Percentiles rank a stretch among this genome's conserved stretches.
Evolutionary conservation across 371 early-diverging fungal species (phyloP).

Genomic region (Lichtheimia ramosa): DNA sequence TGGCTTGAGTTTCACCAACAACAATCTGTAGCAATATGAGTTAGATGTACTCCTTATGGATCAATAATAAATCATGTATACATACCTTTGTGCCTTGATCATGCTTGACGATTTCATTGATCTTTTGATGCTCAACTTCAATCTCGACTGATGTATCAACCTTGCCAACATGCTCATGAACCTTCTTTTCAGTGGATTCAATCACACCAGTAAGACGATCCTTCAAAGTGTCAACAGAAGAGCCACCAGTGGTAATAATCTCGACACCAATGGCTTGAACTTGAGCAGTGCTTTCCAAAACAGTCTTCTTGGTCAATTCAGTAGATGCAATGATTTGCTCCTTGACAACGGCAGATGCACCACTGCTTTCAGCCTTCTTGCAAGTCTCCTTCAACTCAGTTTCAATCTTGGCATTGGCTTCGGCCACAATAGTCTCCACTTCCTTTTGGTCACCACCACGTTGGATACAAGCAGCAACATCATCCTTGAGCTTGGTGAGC

Average conservation of each 20-base stretch:
- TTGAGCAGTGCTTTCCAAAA: conserved; percentile 9
- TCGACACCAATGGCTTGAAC: conserved; percentile 14
- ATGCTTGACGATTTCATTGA: too few species aligned
- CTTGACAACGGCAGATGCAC: not conserved
- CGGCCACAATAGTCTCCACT: not conserved
- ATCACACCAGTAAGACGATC: conserved; percentile 27
- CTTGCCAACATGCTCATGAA: conserved; percentile 19
- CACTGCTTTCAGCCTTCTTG: conserved; percentile 13
- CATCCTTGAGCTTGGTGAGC: not conserved
- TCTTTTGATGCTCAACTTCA: conserved; percentile 5
- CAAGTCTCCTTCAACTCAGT: not conserved
- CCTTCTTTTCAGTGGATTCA: conserved; percentile 23
- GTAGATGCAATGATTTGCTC: conserved; percentile 4
- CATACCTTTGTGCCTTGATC: too few species aligned
- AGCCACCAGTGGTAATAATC: conserved; percentile 1
- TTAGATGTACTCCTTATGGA: not conserved
- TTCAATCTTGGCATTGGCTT: conserved; percentile 1
- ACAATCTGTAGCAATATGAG: too few species aligned
- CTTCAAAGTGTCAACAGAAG: not conserved
- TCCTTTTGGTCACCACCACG: not conserved
- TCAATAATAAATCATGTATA: too few species aligned
- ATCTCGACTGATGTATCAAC: conserved; percentile 2
- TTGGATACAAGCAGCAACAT: not conserved
- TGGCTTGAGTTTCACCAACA: too few species aligned
- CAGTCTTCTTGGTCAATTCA: conserved; percentile 6